Evolutionary conservation across 108 stramenopile genomes (phyloP).

Genomic region (Seminavis robusta): DNA sequence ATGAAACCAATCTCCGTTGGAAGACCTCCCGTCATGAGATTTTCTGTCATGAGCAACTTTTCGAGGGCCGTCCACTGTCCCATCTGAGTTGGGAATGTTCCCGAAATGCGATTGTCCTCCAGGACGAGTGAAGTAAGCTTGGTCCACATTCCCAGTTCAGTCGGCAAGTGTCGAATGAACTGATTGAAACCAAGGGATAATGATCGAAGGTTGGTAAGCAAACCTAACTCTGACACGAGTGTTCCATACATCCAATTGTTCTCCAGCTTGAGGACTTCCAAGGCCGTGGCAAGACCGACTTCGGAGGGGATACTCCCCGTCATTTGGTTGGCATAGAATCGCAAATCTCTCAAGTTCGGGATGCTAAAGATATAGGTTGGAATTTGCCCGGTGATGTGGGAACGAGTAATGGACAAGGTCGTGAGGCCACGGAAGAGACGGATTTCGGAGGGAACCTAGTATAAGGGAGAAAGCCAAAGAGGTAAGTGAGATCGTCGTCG

Average conservation of each 20-base stretch:
- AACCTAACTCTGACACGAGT: slow-evolving; percentile 37
- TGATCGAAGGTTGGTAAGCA: slow-evolving; percentile 31
- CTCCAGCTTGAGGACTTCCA: slow-evolving; percentile 40
- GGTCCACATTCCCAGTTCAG: slow-evolving; percentile 46
- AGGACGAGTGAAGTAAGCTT: slow-evolving; percentile 54
- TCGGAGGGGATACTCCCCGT: slow-evolving; percentile 47
- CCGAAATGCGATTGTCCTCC: slow-evolving; percentile 55
- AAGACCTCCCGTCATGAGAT: slow-evolving; percentile 45
- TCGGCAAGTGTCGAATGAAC: slow-evolving; percentile 43
- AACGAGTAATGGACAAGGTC: slow-evolving; percentile 33
- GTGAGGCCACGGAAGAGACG: slow-evolving; percentile 25
- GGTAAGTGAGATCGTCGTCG: too few species aligned
- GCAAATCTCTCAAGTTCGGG: too few species aligned
- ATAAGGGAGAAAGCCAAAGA: too few species aligned
- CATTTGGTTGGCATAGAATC: too few species aligned
- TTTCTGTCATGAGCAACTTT: slow-evolving; percentile 41
- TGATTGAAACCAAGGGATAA: slow-evolving; percentile 60
- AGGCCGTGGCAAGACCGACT: slow-evolving; percentile 21
- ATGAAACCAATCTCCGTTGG: slow-evolving; percentile 52
- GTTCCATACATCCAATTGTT: slow-evolving; percentile 39
- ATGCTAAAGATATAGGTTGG: too few species aligned
- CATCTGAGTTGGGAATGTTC: slow-evolving; percentile 56
- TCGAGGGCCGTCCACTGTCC: slow-evolving; percentile 53
- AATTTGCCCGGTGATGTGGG: slow-evolving; percentile 56
- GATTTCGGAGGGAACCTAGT: slow-evolving; percentile 57